Conservation (phyloP, 805 yeast genomes). For the Saccharomycopsis oosterbeekiorum region DNA sequence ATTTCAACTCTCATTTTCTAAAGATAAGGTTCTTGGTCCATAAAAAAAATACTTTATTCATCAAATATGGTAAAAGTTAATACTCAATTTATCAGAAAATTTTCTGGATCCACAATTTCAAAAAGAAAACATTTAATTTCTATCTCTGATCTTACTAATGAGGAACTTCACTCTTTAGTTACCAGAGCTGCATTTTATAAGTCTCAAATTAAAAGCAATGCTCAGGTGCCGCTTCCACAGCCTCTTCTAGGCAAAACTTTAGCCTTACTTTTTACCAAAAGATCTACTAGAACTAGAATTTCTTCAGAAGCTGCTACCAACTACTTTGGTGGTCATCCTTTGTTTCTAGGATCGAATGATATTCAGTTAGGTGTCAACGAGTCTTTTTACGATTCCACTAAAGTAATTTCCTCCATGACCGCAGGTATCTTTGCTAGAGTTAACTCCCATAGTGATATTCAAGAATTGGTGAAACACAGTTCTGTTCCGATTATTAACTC, state of each 20-base stretch:
- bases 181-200: constrained; percentile 66
- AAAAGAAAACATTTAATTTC: constrained; percentile 64
- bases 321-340: constrained; percentile 90
- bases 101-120: constrained; percentile 5
- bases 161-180: constrained; percentile 65
- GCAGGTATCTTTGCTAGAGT: constrained; percentile 98
- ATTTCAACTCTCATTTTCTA: no score
- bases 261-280: constrained; percentile 76
- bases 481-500: constrained; percentile 89
- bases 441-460: constrained; percentile 72
- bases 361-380: constrained; percentile 96
- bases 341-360: constrained; percentile 94
- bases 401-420: constrained; percentile 89
- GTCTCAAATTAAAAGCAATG: constrained; percentile 36
- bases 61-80: neutral
- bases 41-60: no score
- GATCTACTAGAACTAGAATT: constrained; percentile 92
- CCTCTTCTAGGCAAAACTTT: constrained; percentile 68
- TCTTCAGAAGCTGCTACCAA: constrained; percentile 92
- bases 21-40: no score
- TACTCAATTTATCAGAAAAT: neutral
- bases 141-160: constrained; percentile 64
- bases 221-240: constrained; percentile 29
- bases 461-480: constrained; percentile 66
- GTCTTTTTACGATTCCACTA: constrained; percentile 77